Evolutionary conservation across 345 rosid species (phyloP), one percentile per base, ranked within the genome.

Genomic region (Gossypium longicalyx): DNA sequence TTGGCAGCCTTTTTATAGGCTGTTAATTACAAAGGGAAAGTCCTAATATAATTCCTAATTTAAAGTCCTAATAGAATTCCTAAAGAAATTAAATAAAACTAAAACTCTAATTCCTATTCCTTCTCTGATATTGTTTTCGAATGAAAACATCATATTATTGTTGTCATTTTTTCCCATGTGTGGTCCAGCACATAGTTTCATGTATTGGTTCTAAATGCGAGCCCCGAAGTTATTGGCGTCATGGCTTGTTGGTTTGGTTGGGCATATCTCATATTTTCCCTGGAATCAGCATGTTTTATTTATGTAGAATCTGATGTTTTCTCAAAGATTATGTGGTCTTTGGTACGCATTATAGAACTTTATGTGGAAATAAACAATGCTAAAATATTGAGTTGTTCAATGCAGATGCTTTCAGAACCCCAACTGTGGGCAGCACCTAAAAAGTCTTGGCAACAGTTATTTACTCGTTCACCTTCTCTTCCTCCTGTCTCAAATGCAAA

Each of bases 361-460:
- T 72, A 44, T 77, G 41, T 61, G 38, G 74, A 74, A 52, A 79
- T 23, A 67, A 75, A 64, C n/a, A 56, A 25, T 69, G 12, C 72
- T 45, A 70, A 63, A 71, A 61, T 67, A 70, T 73, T 71, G 69
- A 79, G 79, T 22, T 81, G 25, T 76, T 82, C 52, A 73, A 77
- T 82, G 82, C 93, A 95, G 99, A 89, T 86, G 57, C 77, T 84
- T 77, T 80, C 85, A 20, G 98, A 90, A 69, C 79, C 90, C 23
- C 88, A 82, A 62, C 79, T 70, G 7, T 83, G 72, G 75, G 54
- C 88, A 43, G 83, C 86, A 61, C 97, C 98, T 41, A 90, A 85
- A 83, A 93, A 91, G 70, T 83, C 99, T 44, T 95, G 99, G 99
- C 98, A 95, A 51, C 98, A 95, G 72, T 80, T 95, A 72, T 95